A percentile compares a stretch with the other conserved stretches of the same genome.
Evolutionary conservation across 1,284 basidiomycete species (phyloP).

Genomic region (Sporisorium reilianum): DNA sequence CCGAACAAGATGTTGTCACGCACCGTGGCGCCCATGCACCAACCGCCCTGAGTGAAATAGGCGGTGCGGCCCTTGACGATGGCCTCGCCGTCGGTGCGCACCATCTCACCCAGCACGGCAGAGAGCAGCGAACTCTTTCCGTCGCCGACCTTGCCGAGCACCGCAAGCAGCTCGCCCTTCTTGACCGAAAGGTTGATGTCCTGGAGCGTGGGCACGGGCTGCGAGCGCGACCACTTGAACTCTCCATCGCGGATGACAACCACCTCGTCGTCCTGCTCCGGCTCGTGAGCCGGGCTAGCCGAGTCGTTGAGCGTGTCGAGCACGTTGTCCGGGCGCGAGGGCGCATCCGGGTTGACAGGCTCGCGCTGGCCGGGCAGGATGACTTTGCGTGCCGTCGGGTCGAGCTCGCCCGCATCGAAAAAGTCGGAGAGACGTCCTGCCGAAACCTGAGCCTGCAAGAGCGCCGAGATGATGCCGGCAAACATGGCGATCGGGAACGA

Average conservation of each 20-base stretch:
- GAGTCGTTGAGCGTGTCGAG: conserved; percentile 28
- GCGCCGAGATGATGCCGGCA: conserved; percentile 64
- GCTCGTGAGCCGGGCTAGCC: conserved; percentile 21
- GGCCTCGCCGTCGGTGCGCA: conserved; percentile 52
- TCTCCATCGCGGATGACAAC: conserved; percentile 62
- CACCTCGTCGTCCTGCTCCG: conserved; percentile 30
- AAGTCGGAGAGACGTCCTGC: conserved; percentile 69
- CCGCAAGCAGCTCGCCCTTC: conserved; percentile 57
- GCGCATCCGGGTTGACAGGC: conserved; percentile 23
- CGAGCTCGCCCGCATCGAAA: conserved; percentile 76
- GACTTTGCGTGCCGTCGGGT: conserved; percentile 70
- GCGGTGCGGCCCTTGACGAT: conserved; percentile 71
- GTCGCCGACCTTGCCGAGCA: conserved; percentile 67
- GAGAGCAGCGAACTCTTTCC: conserved; percentile 65
- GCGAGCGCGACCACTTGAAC: conserved; percentile 76
- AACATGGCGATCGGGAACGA: conserved; percentile 80
- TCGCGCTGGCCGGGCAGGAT: conserved; percentile 37
- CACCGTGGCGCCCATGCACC: conserved; percentile 86
- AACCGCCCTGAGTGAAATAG: conserved; percentile 87
- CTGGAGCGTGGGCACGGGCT: conserved; percentile 53
- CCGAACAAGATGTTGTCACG: conserved; percentile 73
- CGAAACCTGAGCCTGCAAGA: conserved; percentile 65
- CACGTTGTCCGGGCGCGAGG: conserved; percentile 35
- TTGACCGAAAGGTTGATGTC: conserved; percentile 56
- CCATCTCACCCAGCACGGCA: conserved; percentile 66